These are phyloP conservation scores for Globisporangium perplexum DNA, from an alignment of 352 stramenopile genomes.

Conservation along the genomic window DNA sequence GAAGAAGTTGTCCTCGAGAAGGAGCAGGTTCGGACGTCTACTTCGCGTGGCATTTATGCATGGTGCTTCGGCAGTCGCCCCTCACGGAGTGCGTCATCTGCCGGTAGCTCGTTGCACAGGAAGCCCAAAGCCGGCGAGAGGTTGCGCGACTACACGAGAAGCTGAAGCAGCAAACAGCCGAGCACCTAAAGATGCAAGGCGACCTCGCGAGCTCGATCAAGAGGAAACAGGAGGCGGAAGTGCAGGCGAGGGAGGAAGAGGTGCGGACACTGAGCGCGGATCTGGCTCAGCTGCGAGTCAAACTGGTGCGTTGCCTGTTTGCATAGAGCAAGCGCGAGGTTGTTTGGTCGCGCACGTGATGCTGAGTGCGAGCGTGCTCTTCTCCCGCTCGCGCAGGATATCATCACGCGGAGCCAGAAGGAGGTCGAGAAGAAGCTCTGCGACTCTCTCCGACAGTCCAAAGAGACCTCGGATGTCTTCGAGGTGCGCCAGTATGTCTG, in stretches of 20 bases:
- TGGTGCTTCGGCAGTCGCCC: neutral
- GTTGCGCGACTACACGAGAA: conserved; percentile 61
- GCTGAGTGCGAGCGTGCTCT: neutral
- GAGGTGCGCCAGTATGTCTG: conserved; percentile 18
- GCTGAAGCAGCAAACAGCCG: conserved; percentile 36
- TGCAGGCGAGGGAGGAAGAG: conserved; percentile 48
- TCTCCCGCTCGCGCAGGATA: conserved; percentile 26
- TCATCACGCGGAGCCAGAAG: conserved; percentile 35
- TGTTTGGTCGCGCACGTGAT: neutral
- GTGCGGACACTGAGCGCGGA: conserved; percentile 38
- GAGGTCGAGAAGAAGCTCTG: conserved; percentile 45
- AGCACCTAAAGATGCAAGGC: conserved; percentile 45
- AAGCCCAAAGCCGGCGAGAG: conserved; percentile 60
- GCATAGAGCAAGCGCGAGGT: too few species aligned
- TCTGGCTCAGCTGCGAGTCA: conserved; percentile 42
- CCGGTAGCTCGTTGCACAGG: conserved; percentile 44
- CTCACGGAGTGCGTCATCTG: neutral
- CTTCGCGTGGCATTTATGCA: neutral
- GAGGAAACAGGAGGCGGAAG: conserved; percentile 32
- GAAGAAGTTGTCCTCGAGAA: conserved; percentile 71
- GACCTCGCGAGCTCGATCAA: conserved; percentile 23
- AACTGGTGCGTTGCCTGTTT: conserved; percentile 23
- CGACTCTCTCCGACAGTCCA: conserved; percentile 27
- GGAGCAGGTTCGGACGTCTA: conserved; percentile 49
- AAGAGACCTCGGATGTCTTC: conserved; percentile 37